Base-by-base conservation (phyloP, 257 asterid genomes). In the Ocimum tenuiflorum region DNA sequence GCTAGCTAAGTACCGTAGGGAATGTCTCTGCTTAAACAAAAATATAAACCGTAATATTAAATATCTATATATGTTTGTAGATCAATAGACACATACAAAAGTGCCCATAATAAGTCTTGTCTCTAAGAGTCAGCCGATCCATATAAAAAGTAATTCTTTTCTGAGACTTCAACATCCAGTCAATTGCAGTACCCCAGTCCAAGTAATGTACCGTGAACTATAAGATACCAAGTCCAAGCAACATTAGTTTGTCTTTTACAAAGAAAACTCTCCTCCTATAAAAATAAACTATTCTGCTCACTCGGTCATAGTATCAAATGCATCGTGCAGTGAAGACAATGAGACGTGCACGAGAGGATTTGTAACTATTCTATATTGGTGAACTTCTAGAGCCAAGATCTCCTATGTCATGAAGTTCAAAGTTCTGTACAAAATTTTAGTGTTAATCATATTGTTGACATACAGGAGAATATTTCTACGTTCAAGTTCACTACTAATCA, bases 11-110 rank as follows among this genome's bases (percentile, higher is more conserved):
- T 63, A 63, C 31, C 82, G 41, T 24, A 77, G 77, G 49, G 69
- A 72, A 49, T 78, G 71, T 43, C 76, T 66, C 88, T 80, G 85
- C 39, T 76, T 23, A 65, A 45, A 53, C 60, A 35, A 29, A 58
- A 57, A 69, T 38, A 46, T 23, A 56, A 15, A 57, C 23, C 35
- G 22, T 60, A 49, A 56, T 8, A 41, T 27, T 2, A 64, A 15
- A 5, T 29, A 61, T 57, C n/a, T 13, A 36, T 7, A 20, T 14
- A 12, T 36, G 48, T 54, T 46, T 13, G 33, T 33, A 36, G 18
- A 60, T 52, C 14, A 14, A 50, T 27, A 22, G 64, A 18, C 42
- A 33, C 57, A 38, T 41, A 48, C 29, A 42, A 39, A 63, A 47
- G 63, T 57, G 58, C 60, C 53, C 38, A 9, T 54, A 27, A 4